These are phyloP conservation scores for Aegilops umbellulata DNA, from an alignment of 176 grass and related monocot species.

Conservation along the genomic window DNA sequence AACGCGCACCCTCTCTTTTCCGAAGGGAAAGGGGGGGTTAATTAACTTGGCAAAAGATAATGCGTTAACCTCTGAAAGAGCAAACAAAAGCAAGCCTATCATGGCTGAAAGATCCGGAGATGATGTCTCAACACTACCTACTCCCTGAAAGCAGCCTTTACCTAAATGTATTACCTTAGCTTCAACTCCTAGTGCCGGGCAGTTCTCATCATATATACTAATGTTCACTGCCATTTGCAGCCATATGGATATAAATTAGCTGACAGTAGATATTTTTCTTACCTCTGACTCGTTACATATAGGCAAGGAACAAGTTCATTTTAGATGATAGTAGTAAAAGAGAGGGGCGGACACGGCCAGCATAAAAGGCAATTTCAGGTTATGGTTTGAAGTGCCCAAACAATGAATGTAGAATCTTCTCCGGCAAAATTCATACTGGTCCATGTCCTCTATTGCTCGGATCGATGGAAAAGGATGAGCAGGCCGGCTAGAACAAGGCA, in stretches of 20 bases:
- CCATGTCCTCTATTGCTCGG: not conserved
- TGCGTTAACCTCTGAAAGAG: not conserved
- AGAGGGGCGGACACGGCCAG: not conserved
- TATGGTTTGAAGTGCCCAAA: not conserved
- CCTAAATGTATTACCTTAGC: slow-evolving; percentile 23
- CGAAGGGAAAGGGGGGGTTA: not conserved
- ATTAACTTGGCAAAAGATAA: slow-evolving; percentile 30
- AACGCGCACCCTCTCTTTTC: slow-evolving; percentile 11
- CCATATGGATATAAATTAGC: not conserved
- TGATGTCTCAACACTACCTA: slow-evolving; percentile 46
- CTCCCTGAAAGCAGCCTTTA: slow-evolving; percentile 47
- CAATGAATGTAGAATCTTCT: not conserved
- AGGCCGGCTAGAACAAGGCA: not conserved
- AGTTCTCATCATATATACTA: not conserved
- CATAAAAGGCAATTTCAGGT: not conserved
- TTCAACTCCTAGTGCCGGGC: slow-evolving; percentile 22
- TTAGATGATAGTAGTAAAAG: not conserved
- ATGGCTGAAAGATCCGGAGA: slow-evolving; percentile 17
- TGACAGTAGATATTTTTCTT: not conserved
- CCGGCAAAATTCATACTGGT: not conserved
- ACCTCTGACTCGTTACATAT: not conserved
- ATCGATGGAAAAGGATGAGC: not conserved
- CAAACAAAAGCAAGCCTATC: not conserved
- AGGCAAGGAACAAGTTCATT: not conserved
- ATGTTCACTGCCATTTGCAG: not conserved